A percentile compares a stretch with the other conserved stretches of the same genome.
Conservation (phyloP, 1,284 basidiomycete species). For the Boletus smithii region DNA sequence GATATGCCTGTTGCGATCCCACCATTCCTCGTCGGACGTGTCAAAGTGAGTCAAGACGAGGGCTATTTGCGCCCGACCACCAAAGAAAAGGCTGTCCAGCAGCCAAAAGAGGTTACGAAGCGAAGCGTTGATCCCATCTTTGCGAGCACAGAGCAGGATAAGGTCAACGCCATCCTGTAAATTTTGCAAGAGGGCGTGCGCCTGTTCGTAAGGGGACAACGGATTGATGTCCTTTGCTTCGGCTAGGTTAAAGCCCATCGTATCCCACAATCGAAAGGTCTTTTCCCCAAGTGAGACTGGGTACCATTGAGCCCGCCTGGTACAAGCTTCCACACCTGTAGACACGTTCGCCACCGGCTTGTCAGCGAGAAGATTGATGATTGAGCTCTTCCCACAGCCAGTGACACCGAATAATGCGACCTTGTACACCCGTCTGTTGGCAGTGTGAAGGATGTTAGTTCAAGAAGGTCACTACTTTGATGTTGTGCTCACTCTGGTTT, state of each 20-base stretch:
- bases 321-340: constrained; percentile 25
- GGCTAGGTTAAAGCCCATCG: constrained; percentile 28
- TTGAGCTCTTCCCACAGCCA: constrained; percentile 30
- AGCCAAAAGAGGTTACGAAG: constrained; percentile 30
- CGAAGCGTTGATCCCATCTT: constrained; percentile 26
- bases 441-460: constrained; percentile 5
- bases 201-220: constrained; percentile 29
- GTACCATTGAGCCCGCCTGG: constrained; percentile 29
- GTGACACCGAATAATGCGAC: constrained; percentile 28
- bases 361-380: constrained; percentile 28
- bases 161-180: constrained; percentile 27
- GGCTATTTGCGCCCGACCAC: constrained; percentile 32
- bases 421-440: constrained; percentile 25
- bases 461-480: neutral
- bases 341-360: constrained; percentile 23
- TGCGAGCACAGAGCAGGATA: constrained; percentile 26
- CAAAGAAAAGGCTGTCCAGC: constrained; percentile 26
- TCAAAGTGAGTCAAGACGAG: constrained; percentile 39
- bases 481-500: constrained; percentile 17
- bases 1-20: constrained; percentile 22
- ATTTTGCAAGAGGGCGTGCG: constrained; percentile 24
- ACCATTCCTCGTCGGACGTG: constrained; percentile 23
- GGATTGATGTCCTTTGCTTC: constrained; percentile 18
- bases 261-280: constrained; percentile 33
- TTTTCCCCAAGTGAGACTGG: constrained; percentile 19